Evolutionary conservation across 1,139 yeast genomes (phyloP).

Genomic region (Taiozyma onychis): DNA sequence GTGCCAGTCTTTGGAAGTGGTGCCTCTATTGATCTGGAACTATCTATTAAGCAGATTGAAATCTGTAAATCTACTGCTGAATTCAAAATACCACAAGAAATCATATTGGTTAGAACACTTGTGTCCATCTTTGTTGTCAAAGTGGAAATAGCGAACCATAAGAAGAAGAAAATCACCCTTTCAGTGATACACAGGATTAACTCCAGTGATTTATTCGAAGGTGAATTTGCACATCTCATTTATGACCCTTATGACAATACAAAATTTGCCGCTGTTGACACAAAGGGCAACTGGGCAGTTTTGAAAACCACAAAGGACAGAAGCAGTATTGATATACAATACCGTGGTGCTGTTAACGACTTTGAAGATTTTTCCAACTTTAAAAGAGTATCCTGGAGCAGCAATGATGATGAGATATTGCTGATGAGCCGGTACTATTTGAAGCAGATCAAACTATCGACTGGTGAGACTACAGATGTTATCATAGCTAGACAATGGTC

Average conservation of each 20-base stretch:
- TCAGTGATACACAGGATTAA: background rate
- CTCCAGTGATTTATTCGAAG: conserved; percentile 6
- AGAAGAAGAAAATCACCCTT: background rate
- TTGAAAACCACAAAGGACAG: conserved; percentile 26
- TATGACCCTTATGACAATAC: conserved; percentile 37
- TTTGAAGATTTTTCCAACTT: conserved; percentile 51
- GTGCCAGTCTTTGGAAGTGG: conserved; percentile 22
- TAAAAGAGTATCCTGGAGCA: conserved; percentile 45
- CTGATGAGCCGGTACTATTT: conserved; percentile 43
- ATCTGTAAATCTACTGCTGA: conserved; percentile 20
- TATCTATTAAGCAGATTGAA: conserved; percentile 38
- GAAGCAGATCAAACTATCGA: conserved; percentile 28
- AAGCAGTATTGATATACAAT: conserved; percentile 4
- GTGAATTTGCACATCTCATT: conserved; percentile 41
- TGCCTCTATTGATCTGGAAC: conserved; percentile 27
- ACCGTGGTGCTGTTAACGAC: conserved; percentile 32
- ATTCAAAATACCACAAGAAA: conserved; percentile 4
- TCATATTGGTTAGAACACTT: conserved; percentile 11
- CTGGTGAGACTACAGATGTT: conserved; percentile 28
- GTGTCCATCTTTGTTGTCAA: conserved; percentile 5
- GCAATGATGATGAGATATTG: conserved; percentile 28
- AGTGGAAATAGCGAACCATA: background rate
- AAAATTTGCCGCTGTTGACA: conserved; percentile 43
- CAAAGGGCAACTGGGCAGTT: conserved; percentile 45
- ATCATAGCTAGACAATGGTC: conserved; percentile 58